Evolutionary conservation across 495 filamentous ascomycete species (phyloP).

Genomic region (Penicillium nucicola): DNA sequence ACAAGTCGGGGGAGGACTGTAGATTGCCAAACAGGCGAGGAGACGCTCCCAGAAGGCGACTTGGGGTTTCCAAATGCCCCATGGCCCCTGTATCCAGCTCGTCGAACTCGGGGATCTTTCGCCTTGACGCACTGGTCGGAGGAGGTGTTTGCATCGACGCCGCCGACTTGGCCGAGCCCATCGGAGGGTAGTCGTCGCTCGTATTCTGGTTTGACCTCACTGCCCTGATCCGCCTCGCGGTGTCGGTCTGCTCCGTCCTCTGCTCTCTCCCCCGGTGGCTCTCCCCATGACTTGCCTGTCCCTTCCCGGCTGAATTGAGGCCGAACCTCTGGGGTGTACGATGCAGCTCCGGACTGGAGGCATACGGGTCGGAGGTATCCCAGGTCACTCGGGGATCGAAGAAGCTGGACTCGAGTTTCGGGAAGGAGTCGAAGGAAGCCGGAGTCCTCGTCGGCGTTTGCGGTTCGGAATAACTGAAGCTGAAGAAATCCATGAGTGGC

Average conservation of each 20-base stretch:
- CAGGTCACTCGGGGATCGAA: conserved; percentile 51
- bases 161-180: conserved; percentile 46
- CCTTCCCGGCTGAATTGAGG: conserved; percentile 30
- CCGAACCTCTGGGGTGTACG: conserved; percentile 48
- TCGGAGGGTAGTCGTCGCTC: conserved; percentile 34
- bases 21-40: conserved; percentile 51
- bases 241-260: conserved; percentile 36
- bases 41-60: conserved; percentile 40
- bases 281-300: background rate
- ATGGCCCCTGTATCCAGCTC: conserved; percentile 16
- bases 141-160: conserved; percentile 66
- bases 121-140: conserved; percentile 56
- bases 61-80: conserved; percentile 40
- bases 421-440: conserved; percentile 61
- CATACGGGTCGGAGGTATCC: conserved; percentile 52
- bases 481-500: conserved; percentile 45
- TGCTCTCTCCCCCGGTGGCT: conserved; percentile 48
- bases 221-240: conserved; percentile 34
- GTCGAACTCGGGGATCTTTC: conserved; percentile 39
- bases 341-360: conserved; percentile 51
- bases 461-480: conserved; percentile 77
- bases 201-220: conserved; percentile 37
- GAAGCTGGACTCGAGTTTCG: conserved; percentile 56
- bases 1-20: conserved; percentile 63
- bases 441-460: conserved; percentile 75